phyloP scores from a whole-genome alignment of 1,139 yeast species.

The Ogataea hybrid region DNA sequence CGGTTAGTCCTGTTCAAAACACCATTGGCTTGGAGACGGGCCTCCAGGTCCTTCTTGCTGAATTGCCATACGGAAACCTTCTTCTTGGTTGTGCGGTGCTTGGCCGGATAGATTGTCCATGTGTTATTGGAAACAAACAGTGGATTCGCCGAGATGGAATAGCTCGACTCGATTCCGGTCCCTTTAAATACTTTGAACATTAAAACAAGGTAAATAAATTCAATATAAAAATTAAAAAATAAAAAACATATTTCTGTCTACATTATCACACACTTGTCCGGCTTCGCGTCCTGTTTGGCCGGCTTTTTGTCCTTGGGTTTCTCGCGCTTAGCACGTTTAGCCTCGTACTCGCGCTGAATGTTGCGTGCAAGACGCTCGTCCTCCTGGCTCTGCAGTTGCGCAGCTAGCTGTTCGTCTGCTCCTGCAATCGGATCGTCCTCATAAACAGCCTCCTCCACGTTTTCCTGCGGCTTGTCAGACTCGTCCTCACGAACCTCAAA shows the following conservation, averaged over 20 bases:
- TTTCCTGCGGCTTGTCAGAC: not conserved
- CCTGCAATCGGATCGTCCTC: conserved; percentile 7
- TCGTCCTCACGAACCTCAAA: conserved; percentile 40
- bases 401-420: conserved; percentile 45
- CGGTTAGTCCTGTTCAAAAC: conserved; percentile 38
- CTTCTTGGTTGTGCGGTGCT: conserved; percentile 55
- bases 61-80: conserved; percentile 82
- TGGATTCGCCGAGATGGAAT: conserved; percentile 71
- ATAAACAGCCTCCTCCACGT: conserved; percentile 2
- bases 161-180: conserved; percentile 69
- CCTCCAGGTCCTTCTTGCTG: conserved; percentile 76
- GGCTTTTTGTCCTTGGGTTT: conserved; percentile 14
- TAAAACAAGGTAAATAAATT: conserved; percentile 6
- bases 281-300: not conserved
- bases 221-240: not conserved
- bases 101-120: conserved; percentile 86
- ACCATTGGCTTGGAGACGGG: conserved; percentile 51
- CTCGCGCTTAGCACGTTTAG: conserved; percentile 2
- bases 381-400: conserved; percentile 59
- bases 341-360: conserved; percentile 36
- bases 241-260: conserved; percentile 1
- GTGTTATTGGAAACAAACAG: conserved; percentile 69
- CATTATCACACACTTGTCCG: conserved; percentile 8
- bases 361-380: conserved; percentile 52
- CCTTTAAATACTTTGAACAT: conserved; percentile 36